Percentiles rank a stretch among this genome's conserved stretches.
phyloP scores from a whole-genome alignment of 2,329 filamentous ascomycete genomes.

The Penicillium oxalicum region DNA sequence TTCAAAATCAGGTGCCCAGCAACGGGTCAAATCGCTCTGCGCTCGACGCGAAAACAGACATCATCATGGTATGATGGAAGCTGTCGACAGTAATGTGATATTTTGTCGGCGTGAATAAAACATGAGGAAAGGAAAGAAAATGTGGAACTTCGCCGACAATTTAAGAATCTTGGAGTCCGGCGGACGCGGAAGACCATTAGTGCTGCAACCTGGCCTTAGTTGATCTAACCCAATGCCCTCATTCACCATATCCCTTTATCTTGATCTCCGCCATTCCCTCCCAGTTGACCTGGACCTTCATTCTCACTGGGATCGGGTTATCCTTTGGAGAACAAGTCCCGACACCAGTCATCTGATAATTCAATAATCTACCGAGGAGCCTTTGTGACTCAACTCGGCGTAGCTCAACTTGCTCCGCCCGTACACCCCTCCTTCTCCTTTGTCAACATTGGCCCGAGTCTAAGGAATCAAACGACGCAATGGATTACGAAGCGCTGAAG shows the following conservation, averaged over 20 bases:
- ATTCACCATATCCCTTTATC: conserved; percentile 34
- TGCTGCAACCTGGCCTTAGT: conserved; percentile 45
- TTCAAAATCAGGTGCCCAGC: conserved; percentile 67
- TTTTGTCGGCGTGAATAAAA: conserved; percentile 46
- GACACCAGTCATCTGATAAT: too few relatives aligned
- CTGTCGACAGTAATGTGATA: conserved; percentile 56
- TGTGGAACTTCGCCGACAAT: conserved; percentile 24
- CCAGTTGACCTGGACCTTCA: conserved; percentile 24
- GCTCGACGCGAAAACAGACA: conserved; percentile 65
- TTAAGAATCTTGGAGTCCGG: conserved; percentile 32
- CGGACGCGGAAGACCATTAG: conserved; percentile 27
- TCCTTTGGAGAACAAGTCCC: conserved; percentile 21
- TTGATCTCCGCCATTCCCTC: conserved; percentile 23
- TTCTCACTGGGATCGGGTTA: conserved; percentile 25
- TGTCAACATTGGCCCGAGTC: conserved; percentile 20
- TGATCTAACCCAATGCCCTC: conserved; percentile 23
- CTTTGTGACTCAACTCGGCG: conserved; percentile 11
- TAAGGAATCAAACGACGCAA: conserved; percentile 39
- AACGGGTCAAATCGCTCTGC: conserved; percentile 59
- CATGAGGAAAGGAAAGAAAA: conserved; percentile 38
- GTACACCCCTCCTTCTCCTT: conserved; percentile 21
- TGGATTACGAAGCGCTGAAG: conserved; percentile 92
- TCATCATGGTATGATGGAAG: conserved; percentile 46
- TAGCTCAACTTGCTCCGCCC: not conserved
- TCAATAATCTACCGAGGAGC: conserved; percentile 4